Conservation (phyloP, 2,329 filamentous ascomycete genomes). For the Aspergillus awamori region DNA sequence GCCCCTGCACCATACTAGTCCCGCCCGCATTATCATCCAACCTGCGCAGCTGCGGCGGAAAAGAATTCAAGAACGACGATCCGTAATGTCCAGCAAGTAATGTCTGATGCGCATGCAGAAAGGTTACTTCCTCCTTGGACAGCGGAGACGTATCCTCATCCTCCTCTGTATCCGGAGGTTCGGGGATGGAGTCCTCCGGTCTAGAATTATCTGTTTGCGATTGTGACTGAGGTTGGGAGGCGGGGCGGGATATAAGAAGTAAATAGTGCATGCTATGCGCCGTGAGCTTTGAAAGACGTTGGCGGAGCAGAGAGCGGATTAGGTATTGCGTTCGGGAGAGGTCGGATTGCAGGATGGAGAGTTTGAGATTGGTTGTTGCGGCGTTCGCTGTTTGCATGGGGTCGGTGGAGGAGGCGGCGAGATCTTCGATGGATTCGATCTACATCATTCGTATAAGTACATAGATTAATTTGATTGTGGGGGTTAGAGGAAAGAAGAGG, state of each 20-base stretch:
- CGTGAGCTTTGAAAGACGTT: slow-evolving; percentile 76
- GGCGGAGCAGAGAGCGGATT: slow-evolving; percentile 77
- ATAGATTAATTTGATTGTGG: too few relatives aligned
- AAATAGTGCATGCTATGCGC: slow-evolving; percentile 55
- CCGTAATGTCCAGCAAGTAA: slow-evolving; percentile 84
- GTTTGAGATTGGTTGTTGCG: slow-evolving; percentile 70
- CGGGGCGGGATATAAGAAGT: slow-evolving; percentile 28
- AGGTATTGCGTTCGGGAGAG: slow-evolving; percentile 93
- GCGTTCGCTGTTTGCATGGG: slow-evolving; percentile 47
- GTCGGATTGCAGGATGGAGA: slow-evolving; percentile 96
- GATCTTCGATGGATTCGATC: slow-evolving; percentile 70
- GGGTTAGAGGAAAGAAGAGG: too few relatives aligned
- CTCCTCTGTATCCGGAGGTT: slow-evolving; percentile 30
- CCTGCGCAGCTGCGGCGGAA: slow-evolving; percentile 76
- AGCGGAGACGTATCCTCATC: slow-evolving; percentile 61
- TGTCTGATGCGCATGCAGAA: slow-evolving; percentile 81
- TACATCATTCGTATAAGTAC: too few relatives aligned
- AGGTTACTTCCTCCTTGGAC: slow-evolving; percentile 75
- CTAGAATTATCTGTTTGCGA: slow-evolving; percentile 20
- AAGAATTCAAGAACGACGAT: slow-evolving; percentile 78
- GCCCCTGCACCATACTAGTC: slow-evolving; percentile 87
- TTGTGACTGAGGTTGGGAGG: slow-evolving; percentile 12
- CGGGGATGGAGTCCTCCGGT: slow-evolving; percentile 38
- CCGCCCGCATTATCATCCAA: slow-evolving; percentile 89
- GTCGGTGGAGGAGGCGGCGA: slow-evolving; percentile 49